These are phyloP conservation scores for Brassica balearica DNA, from an alignment of 441 rosid genomes.

Conservation along the genomic window DNA sequence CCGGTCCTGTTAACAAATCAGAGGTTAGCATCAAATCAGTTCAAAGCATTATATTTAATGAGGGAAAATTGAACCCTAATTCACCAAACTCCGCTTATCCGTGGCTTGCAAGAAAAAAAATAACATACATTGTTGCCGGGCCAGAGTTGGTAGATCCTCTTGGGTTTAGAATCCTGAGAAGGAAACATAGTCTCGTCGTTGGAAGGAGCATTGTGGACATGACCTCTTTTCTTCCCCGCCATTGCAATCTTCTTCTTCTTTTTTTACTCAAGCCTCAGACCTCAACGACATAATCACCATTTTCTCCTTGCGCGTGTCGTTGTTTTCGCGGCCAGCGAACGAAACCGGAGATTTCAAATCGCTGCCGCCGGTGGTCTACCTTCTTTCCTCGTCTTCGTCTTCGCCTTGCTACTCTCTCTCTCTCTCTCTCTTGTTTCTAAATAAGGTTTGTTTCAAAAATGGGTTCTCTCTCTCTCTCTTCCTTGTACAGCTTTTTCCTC, in stretches of 20 bases:
- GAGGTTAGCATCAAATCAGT: neutral
- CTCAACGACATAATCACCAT: slow-evolving; percentile 26
- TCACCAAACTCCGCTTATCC: neutral
- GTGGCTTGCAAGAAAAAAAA: neutral
- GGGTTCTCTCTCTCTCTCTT: slow-evolving; percentile 28
- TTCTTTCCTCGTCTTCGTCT: slow-evolving; percentile 32
- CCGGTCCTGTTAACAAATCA: neutral
- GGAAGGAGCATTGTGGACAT: slow-evolving; percentile 48
- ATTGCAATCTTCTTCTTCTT: slow-evolving; percentile 24
- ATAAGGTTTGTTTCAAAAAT: slow-evolving; percentile 31
- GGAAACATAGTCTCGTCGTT: slow-evolving; percentile 34
- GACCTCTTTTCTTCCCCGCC: slow-evolving; percentile 45
- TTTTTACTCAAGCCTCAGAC: slow-evolving; percentile 16
- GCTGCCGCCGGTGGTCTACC: slow-evolving; percentile 36
- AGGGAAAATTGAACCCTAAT: neutral
- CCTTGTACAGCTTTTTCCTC: slow-evolving; percentile 24
- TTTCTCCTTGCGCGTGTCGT: slow-evolving; percentile 17
- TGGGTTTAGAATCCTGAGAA: slow-evolving; percentile 49
- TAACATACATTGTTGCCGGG: slow-evolving; percentile 82
- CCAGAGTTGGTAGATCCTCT: slow-evolving; percentile 81
- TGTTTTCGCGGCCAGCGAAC: slow-evolving; percentile 40
- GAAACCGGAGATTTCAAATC: slow-evolving; percentile 45
- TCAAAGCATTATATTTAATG: neutral
- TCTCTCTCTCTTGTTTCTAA: slow-evolving; percentile 10
- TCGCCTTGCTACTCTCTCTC: neutral